A percentile compares a stretch with the other conserved stretches of the same genome.
These are phyloP conservation scores for Tuber indicum DNA, from an alignment of 495 filamentous ascomycete genomes.

Conservation along the genomic window DNA sequence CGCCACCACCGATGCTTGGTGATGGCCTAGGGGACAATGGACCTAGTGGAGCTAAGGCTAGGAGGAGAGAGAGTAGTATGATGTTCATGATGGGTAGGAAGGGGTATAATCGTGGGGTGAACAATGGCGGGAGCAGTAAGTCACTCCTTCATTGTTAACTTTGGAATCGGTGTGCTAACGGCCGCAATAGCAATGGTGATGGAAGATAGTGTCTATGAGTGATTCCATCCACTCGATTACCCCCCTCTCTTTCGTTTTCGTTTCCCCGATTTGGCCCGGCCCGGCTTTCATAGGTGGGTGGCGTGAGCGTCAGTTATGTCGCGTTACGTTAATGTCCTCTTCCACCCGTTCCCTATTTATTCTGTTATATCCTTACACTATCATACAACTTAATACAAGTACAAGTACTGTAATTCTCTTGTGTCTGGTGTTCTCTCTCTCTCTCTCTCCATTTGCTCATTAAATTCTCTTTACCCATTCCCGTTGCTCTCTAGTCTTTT, in stretches of 20 bases:
- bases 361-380: not conserved
- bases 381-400: not conserved
- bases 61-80: constrained; percentile 57
- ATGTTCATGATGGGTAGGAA: constrained; percentile 50
- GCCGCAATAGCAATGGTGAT: constrained; percentile 30
- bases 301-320: not conserved
- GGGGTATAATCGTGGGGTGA: constrained; percentile 28
- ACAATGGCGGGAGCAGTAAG: constrained; percentile 28
- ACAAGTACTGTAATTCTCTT: not conserved
- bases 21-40: constrained; percentile 14
- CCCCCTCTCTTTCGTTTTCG: constrained; percentile 9
- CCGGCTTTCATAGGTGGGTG: not conserved
- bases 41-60: constrained; percentile 45
- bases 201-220: constrained; percentile 36
- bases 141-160: constrained; percentile 13
- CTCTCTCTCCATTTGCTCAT: not conserved
- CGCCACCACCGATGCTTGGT: constrained; percentile 1
- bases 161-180: constrained; percentile 6
- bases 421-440: not conserved
- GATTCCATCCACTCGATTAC: not conserved
- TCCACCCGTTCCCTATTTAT: not conserved
- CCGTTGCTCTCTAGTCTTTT: not conserved
- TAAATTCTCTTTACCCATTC: not conserved
- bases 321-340: not conserved
- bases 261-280: constrained; percentile 15